Evolutionary conservation across 306 rosid species (phyloP).

Genomic region (Benincasa hispida): DNA sequence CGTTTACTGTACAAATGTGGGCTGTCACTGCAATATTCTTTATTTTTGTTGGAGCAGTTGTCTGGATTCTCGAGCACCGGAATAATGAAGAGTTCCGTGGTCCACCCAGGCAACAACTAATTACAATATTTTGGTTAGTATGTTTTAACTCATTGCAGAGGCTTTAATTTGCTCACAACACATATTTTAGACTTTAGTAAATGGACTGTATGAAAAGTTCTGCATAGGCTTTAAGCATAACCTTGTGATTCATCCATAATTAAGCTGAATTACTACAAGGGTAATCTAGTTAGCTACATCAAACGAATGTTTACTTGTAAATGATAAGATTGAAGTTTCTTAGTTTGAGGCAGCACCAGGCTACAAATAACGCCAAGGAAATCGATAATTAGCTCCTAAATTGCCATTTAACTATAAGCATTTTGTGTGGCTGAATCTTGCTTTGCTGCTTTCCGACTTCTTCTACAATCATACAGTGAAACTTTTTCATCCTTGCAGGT

Average conservation of each 20-base stretch:
- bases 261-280: neutral
- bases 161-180: neutral
- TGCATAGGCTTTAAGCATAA: neutral
- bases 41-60: constrained; percentile 64
- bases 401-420: neutral
- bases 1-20: constrained; percentile 71
- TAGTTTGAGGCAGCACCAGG: neutral
- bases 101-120: constrained; percentile 60
- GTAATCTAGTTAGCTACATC: neutral
- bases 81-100: constrained; percentile 72
- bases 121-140: constrained; percentile 74
- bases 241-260: neutral
- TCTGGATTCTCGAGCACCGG: constrained; percentile 95
- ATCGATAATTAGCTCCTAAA: neutral
- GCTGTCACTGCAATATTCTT: constrained; percentile 53
- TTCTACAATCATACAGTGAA: neutral
- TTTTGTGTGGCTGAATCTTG: neutral
- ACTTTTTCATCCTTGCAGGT: constrained; percentile 41
- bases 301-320: neutral
- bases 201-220: neutral
- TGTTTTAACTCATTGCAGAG: neutral
- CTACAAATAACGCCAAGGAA: neutral
- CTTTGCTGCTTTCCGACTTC: neutral
- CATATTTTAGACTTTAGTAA: neutral
- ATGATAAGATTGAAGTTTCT: neutral